Evolutionary conservation across 257 asterid species (phyloP).

Genomic region (Solanum rostratum): DNA sequence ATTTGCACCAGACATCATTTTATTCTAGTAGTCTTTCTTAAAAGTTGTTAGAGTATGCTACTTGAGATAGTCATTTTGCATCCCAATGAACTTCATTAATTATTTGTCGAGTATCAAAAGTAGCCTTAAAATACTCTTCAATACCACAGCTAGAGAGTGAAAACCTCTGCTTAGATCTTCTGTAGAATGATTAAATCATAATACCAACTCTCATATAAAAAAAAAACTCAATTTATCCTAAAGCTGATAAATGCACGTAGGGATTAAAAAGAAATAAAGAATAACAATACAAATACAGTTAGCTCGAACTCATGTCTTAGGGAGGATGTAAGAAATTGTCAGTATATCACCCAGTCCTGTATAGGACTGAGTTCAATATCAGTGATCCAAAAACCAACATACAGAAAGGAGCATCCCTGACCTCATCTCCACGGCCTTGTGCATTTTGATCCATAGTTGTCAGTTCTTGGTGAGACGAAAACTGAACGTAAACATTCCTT

Average conservation of each 20-base stretch:
- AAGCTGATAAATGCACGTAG: not conserved
- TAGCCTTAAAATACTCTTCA: not conserved
- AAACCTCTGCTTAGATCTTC: not conserved
- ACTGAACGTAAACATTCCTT: slow-evolving; percentile 88
- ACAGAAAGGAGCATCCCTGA: slow-evolving; percentile 17
- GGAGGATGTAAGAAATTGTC: not conserved
- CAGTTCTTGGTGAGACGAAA: slow-evolving; percentile 95
- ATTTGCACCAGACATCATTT: not conserved
- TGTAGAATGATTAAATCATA: not conserved
- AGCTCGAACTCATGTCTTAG: not conserved
- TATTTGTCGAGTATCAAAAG: not conserved
- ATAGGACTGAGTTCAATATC: not conserved
- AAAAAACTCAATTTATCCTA: not conserved
- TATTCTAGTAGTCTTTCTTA: not conserved
- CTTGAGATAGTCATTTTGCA: not conserved
- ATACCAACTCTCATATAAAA: not conserved
- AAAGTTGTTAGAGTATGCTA: not conserved
- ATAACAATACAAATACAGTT: not conserved
- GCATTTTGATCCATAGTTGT: slow-evolving; percentile 86
- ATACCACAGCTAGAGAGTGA: not conserved
- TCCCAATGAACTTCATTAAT: not conserved
- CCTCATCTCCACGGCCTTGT: slow-evolving; percentile 96
- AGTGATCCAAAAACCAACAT: not conserved
- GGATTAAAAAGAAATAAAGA: not conserved
- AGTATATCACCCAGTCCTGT: not conserved